These are phyloP conservation scores for Gaultheria prostrata DNA, from an alignment of 148 eudicot genomes.

Conservation along the genomic window DNA sequence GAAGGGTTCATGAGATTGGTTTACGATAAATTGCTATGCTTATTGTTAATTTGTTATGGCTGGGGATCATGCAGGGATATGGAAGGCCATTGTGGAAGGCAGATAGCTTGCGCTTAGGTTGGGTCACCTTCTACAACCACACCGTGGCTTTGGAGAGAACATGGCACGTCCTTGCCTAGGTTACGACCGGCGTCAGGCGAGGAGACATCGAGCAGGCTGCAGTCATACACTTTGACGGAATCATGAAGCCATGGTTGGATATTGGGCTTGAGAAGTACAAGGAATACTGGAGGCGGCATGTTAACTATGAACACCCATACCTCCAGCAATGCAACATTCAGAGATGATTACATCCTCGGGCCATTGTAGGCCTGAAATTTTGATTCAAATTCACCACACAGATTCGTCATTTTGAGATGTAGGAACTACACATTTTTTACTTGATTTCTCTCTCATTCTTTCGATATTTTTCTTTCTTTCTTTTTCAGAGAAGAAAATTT, in stretches of 20 bases:
- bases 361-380: conserved; percentile 6
- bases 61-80: conserved; percentile 51
- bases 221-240: conserved; percentile 86
- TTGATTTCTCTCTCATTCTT: conserved; percentile 25
- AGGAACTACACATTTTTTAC: conserved; percentile 1
- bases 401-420: not conserved
- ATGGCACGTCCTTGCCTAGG: conserved; percentile 92
- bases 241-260: conserved; percentile 95
- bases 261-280: conserved; percentile 72
- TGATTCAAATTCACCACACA: not conserved
- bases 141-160: conserved; percentile 53
- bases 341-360: conserved; percentile 29
- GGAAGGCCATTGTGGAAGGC: conserved; percentile 62
- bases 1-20: not conserved
- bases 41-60: not conserved
- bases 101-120: conserved; percentile 85
- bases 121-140: conserved; percentile 82
- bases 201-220: conserved; percentile 62
- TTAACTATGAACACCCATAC: conserved; percentile 59
- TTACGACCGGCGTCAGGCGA: conserved; percentile 43
- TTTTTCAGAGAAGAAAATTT: conserved; percentile 10
- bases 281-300: conserved; percentile 62
- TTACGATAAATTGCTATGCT: not conserved
- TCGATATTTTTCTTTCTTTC: conserved; percentile 12
- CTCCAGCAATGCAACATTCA: conserved; percentile 89